Evolutionary conservation across 768 basidiomycete species (phyloP), one percentile per base, ranked within the genome.

Genomic region (Strobilomyces dryophilus): DNA sequence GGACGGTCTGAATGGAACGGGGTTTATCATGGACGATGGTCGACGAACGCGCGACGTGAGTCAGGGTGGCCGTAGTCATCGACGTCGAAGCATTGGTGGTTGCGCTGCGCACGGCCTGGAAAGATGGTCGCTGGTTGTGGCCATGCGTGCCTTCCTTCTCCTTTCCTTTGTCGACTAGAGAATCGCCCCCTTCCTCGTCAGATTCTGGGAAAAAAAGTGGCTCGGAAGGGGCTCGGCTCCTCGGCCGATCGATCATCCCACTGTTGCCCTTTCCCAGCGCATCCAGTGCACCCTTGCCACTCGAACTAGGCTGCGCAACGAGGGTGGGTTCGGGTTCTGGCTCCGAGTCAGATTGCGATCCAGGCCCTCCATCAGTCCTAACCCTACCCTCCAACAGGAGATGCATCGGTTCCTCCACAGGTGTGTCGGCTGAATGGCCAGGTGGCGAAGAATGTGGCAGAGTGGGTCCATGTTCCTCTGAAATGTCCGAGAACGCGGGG

Each of bases 1-100:
- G 63, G 5, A 80, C 74, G 53, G 76, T 72, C 58, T 79, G 74
- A 4, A 56, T 58, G 1, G 62, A 59, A 32, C 54, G 59, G 3
- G 68, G 64, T 20, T 68, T 69, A 1, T 54, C 57, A 17, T 26
- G 4, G 7, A 36, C 11, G n/a, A 8, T 26, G 0, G 51, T 46
- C 5, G 47, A 45, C 9, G 58, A 21, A 39, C n/a, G 52, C 21
- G 20, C 26, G 20, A 26, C 1, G 26, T 27, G 45, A 11, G 37
- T 26, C 8, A 8, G 8, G 7, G 51, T 37, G 17, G 42, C 14
- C 18, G 45, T 45, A 0, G 55, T 51, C 2, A 48, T 35, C 7
- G 58, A 40, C 7, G 56, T 10, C 8, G 49, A 45, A 18, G 26
- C 6, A 18, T 43, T 7, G 3, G 46, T n/a, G 1, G 21, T 15